Conservation (phyloP, 345 rosid species). For the Abelmoschus esculentus region DNA sequence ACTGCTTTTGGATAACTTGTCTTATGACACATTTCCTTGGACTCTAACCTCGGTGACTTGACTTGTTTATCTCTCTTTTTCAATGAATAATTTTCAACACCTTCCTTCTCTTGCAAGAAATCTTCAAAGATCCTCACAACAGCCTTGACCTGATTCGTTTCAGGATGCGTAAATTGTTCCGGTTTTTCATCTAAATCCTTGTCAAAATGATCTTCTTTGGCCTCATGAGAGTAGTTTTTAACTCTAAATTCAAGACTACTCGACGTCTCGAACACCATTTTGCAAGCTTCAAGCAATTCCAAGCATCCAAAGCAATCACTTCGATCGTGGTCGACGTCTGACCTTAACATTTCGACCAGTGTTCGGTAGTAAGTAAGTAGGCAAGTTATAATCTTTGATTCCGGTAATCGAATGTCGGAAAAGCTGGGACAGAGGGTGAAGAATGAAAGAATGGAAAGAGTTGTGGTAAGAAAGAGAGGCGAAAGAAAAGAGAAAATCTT, state of each 20-base stretch:
- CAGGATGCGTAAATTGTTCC: neutral
- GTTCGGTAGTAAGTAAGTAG: neutral
- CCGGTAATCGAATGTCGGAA: neutral
- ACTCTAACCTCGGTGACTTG: constrained; percentile 18
- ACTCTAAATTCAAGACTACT: neutral
- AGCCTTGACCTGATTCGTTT: constrained; percentile 12
- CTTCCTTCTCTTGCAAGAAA: constrained; percentile 31
- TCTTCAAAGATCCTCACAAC: constrained; percentile 28
- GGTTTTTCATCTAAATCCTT: neutral
- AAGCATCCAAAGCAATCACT: constrained; percentile 20
- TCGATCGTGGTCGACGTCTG: constrained; percentile 24
- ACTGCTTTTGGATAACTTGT: constrained; percentile 7
- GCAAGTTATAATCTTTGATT: neutral
- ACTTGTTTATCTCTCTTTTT: constrained; percentile 15
- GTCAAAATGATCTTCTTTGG: no score
- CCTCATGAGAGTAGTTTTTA: no score
- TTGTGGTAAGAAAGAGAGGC: constrained; percentile 73
- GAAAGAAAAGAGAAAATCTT: constrained; percentile 74
- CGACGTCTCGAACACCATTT: constrained; percentile 50
- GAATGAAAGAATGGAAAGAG: constrained; percentile 56
- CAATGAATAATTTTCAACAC: constrained; percentile 14
- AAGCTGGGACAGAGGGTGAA: constrained; percentile 19
- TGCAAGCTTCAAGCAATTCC: constrained; percentile 55
- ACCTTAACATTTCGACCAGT: constrained; percentile 20
- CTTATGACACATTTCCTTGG: neutral